Base-by-base conservation (phyloP, 1,284 basidiomycete species). In the Heliocybe sulcata region DNA sequence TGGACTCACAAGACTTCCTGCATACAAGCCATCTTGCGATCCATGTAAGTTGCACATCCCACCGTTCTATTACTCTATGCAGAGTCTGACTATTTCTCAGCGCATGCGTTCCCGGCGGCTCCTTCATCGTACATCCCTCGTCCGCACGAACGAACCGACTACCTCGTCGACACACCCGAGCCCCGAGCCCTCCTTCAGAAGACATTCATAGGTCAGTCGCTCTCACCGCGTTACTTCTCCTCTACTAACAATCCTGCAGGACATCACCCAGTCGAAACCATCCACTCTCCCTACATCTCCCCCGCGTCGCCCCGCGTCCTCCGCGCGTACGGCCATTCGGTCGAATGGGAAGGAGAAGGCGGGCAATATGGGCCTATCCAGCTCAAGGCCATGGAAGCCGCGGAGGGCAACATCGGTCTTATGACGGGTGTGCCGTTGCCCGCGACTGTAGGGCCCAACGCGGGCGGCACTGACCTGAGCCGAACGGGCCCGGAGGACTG, bases 141-240 rank as follows among this genome's bases (percentile, higher is more conserved):
- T 4, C 77, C 78, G 6, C 76, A 80, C 59, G 70, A 65, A 25
- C 54, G 61, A 8, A 77, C 74, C 6, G 78, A 79, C 63, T 80
- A 78, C 57, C 72, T 79, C 22, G 72, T 76, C n/a, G 77, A 80
- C 61, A 79, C 74, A 1, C 76, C 76, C 2, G 77, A 78, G 55
- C 76, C 77, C 1, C 74, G 77, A 47, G 75, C 75, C 0, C 69
- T 79, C 14, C 69, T 79, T 8, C 76, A 77, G 48, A 72, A 76
- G 35, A 76, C 76, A 8, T 78, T 79, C 66, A 70, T 79, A 2
- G 77, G 77, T 35, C 6, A 2, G 38, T 29, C 23, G 10, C 35
- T 27, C 2, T 19, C 23, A 25, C 9, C 45, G 9, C 9, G 9
- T 47, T 11, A 9, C 16, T 52, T n/a, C 35, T 58, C 12, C 9